Evolutionary conservation across 768 basidiomycete species (phyloP), one percentile per base, ranked within the genome.

Genomic region (Hericium coralloides): DNA sequence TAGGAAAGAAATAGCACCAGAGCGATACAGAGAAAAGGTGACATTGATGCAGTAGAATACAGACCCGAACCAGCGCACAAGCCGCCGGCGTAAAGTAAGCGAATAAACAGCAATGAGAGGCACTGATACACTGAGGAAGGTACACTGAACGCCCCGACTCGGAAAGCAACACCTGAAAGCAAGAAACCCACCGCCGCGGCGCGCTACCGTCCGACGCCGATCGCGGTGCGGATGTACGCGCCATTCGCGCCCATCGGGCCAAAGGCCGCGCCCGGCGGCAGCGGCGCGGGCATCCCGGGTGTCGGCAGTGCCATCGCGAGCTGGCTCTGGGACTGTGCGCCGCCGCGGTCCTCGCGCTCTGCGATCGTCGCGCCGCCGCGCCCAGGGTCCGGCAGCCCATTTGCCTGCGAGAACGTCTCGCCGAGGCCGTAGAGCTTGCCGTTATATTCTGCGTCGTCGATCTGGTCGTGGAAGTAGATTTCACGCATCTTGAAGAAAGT

Each of bases 401-500:
- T 89, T 22, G 79, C 72, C 18, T 76, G 72, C 12, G 83, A 78
- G 70, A 88, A 89, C 15, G 89, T 90, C 68, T 86, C 84, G 3
- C 89, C 89, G 39, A 92, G 81, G 0, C 89, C 89, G 65, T 89
- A 92, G 1, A 92, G 78, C 66, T 89, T 89, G 54, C 87, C 88
- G 57, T 85, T 89, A 69, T 85, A 91, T 66, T 90, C 87, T 1
- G 67, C 72, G 57, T 94, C 88, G 68, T 98, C 92, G 53, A 97
- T 79, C n/a, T 81, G 75, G 68, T 93, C 89, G 59, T 86, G 82
- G 74, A 99, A 99, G 73, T 94, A 98, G 15, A 88, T 70, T 63
- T 92, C 85, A 26, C 91, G 84, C 81, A 98, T 91, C 70, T 94
- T 90, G 86, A 98, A 98, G 74, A 98, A 98, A 0, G 92, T 92